phyloP scores from a whole-genome alignment of 305 asterid genomes.

The Rubia peregrina region DNA sequence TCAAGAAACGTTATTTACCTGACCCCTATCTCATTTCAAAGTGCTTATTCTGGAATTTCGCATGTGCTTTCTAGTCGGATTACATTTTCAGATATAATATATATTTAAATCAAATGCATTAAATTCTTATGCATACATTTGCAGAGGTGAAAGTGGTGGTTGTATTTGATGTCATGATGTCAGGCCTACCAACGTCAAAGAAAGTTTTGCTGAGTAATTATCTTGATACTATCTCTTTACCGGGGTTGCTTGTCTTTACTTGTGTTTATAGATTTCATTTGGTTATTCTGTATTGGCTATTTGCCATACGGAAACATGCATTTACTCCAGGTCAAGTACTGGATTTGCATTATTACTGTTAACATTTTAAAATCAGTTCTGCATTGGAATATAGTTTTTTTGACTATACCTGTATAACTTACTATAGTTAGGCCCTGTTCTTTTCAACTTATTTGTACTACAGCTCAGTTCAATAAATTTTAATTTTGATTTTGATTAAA shows the following conservation, averaged over 20 bases:
- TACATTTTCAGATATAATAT: neutral
- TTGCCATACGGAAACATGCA: neutral
- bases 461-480: too few species aligned
- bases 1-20: too few species aligned
- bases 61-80: neutral
- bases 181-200: slow-evolving; percentile 80
- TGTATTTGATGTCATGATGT: slow-evolving; percentile 96
- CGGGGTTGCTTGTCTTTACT: slow-evolving; percentile 7
- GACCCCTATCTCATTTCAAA: neutral
- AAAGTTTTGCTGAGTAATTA: slow-evolving; percentile 69
- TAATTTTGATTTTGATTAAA: too few species aligned
- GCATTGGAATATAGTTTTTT: neutral
- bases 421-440: too few species aligned
- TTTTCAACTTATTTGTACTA: too few species aligned
- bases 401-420: neutral
- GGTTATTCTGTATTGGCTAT: neutral
- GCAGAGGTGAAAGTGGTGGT: slow-evolving; percentile 97
- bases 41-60: neutral
- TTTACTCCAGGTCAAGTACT: neutral
- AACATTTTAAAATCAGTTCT: neutral
- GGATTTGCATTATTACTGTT: neutral
- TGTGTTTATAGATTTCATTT: neutral
- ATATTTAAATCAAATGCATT: neutral
- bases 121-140: slow-evolving; percentile 20
- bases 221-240: slow-evolving; percentile 16